Evolutionary conservation across 331 rosid genomes (phyloP), one percentile per base, ranked within the genome.

Genomic region (Pyracantha coccinea): DNA sequence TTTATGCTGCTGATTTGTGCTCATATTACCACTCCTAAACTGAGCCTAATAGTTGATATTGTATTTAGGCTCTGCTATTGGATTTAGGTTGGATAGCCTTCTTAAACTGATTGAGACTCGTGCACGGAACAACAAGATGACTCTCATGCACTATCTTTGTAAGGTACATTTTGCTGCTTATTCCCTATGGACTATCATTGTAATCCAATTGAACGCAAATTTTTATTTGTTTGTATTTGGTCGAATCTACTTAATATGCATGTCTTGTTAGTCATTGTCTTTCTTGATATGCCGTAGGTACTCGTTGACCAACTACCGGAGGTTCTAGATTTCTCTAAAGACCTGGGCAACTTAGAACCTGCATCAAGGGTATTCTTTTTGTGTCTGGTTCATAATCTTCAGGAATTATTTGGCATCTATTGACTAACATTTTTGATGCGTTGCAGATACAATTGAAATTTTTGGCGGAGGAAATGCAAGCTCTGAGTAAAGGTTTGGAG

Each of bases 391-490:
- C 17, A 2, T 52, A 21, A 33, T 60, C 24, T 50, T 10, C 64
- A 31, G 66, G 63, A 63, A 44, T 19, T 58, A 68, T n/a, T n/a
- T 53, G 66, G 38, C 58, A 70, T 78, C 70, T 77, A 19, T 20
- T 35, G 65, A 84, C 82, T 76, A 63, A 73, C 71, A 71, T 66
- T 9, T 78, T 71, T 71, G 69, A 47, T 81, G 85, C 76, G 28
- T 16, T 68, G 60, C 86, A 93, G 98, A 81, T 91, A 85, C 98
- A 91, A 85, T 20, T 93, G 80, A 91, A 91, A 85, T 54, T 80
- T 83, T 80, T 93, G 91, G 98, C 96, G 3, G 98, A 93, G 83
- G 98, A 93, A 88, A 93, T 91, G 98, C 98, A 91, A 84, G 90
- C 97, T 63, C 73, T 93, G 78, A 89, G 90, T 89, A 93, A 91